Percentiles rank a stretch among this genome's conserved stretches.
These are phyloP conservation scores for Exophiala aquamarina DNA, from an alignment of 2,329 filamentous ascomycete species.

Conservation along the genomic window DNA sequence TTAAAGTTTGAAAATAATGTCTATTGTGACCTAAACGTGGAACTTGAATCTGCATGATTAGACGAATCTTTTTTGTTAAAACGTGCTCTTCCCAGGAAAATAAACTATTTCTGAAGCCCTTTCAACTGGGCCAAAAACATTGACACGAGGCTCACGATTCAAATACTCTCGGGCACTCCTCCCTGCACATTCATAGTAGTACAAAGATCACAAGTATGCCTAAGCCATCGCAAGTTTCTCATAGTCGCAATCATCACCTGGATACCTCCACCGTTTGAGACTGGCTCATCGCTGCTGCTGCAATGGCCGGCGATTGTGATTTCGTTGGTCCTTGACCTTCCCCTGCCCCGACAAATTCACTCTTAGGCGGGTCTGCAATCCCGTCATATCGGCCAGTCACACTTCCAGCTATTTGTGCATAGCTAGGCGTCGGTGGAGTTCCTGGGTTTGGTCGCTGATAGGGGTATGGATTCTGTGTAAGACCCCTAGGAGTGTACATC, in stretches of 20 bases:
- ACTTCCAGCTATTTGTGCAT: background rate
- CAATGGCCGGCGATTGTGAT: background rate
- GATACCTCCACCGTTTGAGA: slow-evolving; percentile 18
- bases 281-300: slow-evolving; percentile 2
- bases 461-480: slow-evolving; percentile 13
- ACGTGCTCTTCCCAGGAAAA: too few species aligned
- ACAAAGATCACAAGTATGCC: background rate
- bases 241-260: slow-evolving; percentile 7
- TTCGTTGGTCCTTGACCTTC: background rate
- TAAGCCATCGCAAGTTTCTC: background rate
- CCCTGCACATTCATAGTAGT: background rate
- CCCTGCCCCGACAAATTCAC: slow-evolving; percentile 2
- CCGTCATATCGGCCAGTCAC: slow-evolving; percentile 4
- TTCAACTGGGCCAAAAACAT: too few species aligned
- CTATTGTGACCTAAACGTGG: too few species aligned
- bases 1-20: too few species aligned
- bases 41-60: too few species aligned
- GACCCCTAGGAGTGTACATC: slow-evolving; percentile 12
- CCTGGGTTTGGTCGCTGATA: slow-evolving; percentile 16
- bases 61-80: too few species aligned
- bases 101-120: too few species aligned
- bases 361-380: background rate
- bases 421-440: slow-evolving; percentile 11
- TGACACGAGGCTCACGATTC: too few species aligned
- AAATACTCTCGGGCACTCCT: too few species aligned